A percentile compares a stretch with the other conserved stretches of the same genome.
Conservation (phyloP, 805 yeast genomes). For the Saturnispora saitoi region DNA sequence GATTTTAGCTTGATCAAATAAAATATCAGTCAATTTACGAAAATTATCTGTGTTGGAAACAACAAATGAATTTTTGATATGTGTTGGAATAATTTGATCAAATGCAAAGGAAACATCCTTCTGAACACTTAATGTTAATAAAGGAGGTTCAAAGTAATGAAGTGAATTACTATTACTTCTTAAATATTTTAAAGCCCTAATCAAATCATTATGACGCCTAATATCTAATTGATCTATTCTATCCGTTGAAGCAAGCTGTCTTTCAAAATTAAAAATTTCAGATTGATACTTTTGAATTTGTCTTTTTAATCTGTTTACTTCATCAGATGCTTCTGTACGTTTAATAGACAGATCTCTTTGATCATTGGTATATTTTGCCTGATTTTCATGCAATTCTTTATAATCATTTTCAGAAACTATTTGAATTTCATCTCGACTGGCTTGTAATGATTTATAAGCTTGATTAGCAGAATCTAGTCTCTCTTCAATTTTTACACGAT, state of each 20-base stretch:
- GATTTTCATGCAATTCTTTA: background rate
- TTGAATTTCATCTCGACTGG: background rate
- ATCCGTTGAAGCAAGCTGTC: slow-evolving; percentile 37
- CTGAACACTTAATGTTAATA: slow-evolving; percentile 49
- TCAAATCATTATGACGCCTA: slow-evolving; percentile 19
- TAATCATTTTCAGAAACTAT: background rate
- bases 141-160: slow-evolving; percentile 65
- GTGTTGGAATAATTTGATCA: slow-evolving; percentile 3
- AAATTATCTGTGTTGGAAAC: slow-evolving; percentile 47
- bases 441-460: background rate
- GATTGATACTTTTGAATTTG: background rate
- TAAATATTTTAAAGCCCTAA: slow-evolving; percentile 35
- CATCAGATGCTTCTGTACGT: background rate
- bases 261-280: slow-evolving; percentile 12
- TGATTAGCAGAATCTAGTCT: background rate
- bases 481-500: background rate
- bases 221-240: slow-evolving; percentile 39
- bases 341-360: background rate
- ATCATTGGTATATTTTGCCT: background rate
- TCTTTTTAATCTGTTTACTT: background rate
- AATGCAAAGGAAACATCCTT: slow-evolving; percentile 36
- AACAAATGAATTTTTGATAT: slow-evolving; percentile 28
- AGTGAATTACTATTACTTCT: slow-evolving; percentile 27
- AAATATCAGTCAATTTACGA: slow-evolving; percentile 32
- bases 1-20: slow-evolving; percentile 31